Conservation (phyloP, 139 green algal species). For the Chlorella sp. region DNA sequence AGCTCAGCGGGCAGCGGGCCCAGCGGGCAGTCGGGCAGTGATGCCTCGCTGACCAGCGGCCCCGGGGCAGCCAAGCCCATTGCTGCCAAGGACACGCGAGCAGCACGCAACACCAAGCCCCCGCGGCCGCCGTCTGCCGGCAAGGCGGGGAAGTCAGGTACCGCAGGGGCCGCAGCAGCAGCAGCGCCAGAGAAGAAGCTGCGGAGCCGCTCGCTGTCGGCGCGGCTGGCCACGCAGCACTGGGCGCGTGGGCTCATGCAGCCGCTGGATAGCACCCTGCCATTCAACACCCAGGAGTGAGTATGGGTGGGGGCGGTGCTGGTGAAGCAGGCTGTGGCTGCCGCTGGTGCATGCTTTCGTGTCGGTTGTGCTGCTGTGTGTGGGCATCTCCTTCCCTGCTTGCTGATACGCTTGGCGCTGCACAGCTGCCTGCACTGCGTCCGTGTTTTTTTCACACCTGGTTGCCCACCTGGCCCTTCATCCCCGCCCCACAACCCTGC, state of each 20-base stretch:
- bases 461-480: no score
- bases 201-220: neutral
- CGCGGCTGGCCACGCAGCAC: neutral
- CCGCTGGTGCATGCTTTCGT: neutral
- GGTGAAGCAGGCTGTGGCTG: neutral
- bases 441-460: no score
- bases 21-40: neutral
- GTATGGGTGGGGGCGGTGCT: neutral
- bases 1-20: neutral
- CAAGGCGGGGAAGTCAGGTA: neutral
- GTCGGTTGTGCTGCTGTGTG: no score
- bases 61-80: neutral
- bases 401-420: no score
- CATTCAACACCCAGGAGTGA: slow-evolving; percentile 12
- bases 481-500: neutral
- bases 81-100: neutral
- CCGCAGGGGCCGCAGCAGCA: neutral
- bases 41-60: neutral
- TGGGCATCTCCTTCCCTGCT: no score
- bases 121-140: neutral
- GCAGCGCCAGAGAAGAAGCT: neutral
- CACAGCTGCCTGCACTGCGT: no score
- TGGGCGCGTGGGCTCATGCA: no score
- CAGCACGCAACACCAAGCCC: neutral
- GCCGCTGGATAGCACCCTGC: neutral